Evolutionary conservation across 805 yeast species (phyloP).

Genomic region (Candida chilensis): DNA sequence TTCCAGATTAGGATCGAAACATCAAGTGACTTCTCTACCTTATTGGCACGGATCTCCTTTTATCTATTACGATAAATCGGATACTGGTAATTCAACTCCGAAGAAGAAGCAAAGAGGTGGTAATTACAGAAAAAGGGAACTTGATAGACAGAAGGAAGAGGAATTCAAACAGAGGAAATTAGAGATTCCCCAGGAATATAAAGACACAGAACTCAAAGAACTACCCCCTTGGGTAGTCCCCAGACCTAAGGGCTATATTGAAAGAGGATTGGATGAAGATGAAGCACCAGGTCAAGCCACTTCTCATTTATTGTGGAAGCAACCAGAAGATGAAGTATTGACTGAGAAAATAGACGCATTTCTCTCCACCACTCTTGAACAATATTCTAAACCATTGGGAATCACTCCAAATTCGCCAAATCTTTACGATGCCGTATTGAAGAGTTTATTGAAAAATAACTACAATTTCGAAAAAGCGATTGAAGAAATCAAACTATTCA

Average conservation of each 20-base stretch:
- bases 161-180: constrained; percentile 14
- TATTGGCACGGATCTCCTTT: constrained; percentile 61
- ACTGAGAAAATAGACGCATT: constrained; percentile 12
- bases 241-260: constrained; percentile 72
- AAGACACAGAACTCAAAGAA: constrained; percentile 28
- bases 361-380: too few species aligned
- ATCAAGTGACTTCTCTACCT: constrained; percentile 59
- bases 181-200: constrained; percentile 38
- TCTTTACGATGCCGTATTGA: constrained; percentile 67
- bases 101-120: constrained; percentile 13
- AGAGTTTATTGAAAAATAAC: constrained; percentile 37
- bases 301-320: constrained; percentile 58
- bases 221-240: constrained; percentile 74
- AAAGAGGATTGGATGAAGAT: constrained; percentile 68
- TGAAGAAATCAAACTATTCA: constrained; percentile 30
- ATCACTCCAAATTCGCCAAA: constrained; percentile 70
- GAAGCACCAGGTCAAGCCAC: constrained; percentile 42
- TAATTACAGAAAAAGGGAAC: constrained; percentile 4
- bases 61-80: constrained; percentile 45
- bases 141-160: constrained; percentile 7
- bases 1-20: constrained; percentile 64
- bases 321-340: constrained; percentile 21
- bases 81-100: constrained; percentile 9
- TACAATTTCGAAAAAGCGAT: constrained; percentile 47
- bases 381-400: too few species aligned